A percentile compares a stretch with the other conserved stretches of the same genome.
Evolutionary conservation across 78 protist genomes (phyloP).

Genomic region (Guillardia theta): DNA sequence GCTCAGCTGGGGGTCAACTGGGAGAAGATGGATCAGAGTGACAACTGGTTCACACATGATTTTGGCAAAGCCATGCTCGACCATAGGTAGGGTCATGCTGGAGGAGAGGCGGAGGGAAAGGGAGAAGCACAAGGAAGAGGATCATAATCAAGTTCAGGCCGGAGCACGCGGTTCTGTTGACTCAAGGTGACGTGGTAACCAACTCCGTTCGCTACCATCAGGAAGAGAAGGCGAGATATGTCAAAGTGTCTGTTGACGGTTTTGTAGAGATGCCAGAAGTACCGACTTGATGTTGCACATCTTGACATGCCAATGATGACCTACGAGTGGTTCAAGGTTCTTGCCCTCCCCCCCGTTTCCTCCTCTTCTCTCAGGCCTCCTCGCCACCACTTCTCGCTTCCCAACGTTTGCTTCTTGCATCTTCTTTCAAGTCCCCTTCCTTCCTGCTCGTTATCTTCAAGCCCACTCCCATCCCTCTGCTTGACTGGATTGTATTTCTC

Average conservation of each 20-base stretch:
- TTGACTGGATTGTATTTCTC: neutral
- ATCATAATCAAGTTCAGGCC: neutral
- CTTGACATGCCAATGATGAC: conserved; percentile 12
- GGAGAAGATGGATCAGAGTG: neutral
- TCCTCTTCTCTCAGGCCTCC: neutral
- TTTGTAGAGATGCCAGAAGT: neutral
- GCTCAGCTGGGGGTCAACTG: neutral
- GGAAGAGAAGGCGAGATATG: neutral
- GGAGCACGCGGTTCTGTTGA: neutral
- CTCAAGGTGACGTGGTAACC: neutral
- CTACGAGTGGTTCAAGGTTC: neutral
- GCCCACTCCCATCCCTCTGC: neutral
- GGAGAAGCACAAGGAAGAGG: neutral
- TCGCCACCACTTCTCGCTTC: neutral
- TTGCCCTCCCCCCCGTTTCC: too few relatives aligned
- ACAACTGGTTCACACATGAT: neutral
- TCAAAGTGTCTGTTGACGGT: neutral
- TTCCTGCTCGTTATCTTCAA: neutral
- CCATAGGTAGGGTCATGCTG: neutral
- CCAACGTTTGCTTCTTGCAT: neutral
- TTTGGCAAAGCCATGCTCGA: neutral
- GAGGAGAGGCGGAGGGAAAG: neutral
- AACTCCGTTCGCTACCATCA: conserved; percentile 10
- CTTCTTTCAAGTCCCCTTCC: neutral
- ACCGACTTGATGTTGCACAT: neutral